phyloP scores from a whole-genome alignment of 306 rosid species.

The Lathyrus sativus region DNA sequence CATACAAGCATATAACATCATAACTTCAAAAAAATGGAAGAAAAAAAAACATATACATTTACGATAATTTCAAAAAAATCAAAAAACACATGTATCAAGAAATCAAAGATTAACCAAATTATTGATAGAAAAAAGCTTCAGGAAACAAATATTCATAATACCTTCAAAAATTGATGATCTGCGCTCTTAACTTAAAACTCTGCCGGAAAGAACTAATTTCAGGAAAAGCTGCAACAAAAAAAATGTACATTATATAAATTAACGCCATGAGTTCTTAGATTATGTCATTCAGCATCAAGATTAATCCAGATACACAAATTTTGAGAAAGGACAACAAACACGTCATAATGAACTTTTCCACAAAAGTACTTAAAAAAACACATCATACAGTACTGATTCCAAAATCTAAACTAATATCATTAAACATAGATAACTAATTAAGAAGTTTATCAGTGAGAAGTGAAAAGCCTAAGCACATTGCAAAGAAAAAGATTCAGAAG shows the following conservation, averaged over 20 bases:
- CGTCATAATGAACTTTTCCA: neutral
- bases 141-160: slow-evolving; percentile 12
- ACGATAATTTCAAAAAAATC: neutral
- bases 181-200: neutral
- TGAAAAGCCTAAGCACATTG: slow-evolving; percentile 53
- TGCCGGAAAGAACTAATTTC: neutral
- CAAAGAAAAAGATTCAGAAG: slow-evolving; percentile 31
- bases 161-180: slow-evolving; percentile 20
- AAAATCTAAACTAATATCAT: neutral
- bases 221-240: slow-evolving; percentile 9
- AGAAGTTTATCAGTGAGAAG: slow-evolving; percentile 31
- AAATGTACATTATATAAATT: neutral
- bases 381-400: neutral
- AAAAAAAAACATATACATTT: neutral
- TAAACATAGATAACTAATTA: neutral
- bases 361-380: neutral
- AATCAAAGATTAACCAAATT: slow-evolving; percentile 13
- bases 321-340: neutral
- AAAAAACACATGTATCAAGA: neutral
- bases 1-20: neutral
- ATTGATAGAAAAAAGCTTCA: neutral
- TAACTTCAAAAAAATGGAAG: neutral
- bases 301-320: neutral
- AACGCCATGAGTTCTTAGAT: neutral
- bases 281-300: slow-evolving; percentile 30